Evolutionary conservation across 2,329 filamentous ascomycete genomes (phyloP).

Genomic region (Colletotrichum sp.): DNA sequence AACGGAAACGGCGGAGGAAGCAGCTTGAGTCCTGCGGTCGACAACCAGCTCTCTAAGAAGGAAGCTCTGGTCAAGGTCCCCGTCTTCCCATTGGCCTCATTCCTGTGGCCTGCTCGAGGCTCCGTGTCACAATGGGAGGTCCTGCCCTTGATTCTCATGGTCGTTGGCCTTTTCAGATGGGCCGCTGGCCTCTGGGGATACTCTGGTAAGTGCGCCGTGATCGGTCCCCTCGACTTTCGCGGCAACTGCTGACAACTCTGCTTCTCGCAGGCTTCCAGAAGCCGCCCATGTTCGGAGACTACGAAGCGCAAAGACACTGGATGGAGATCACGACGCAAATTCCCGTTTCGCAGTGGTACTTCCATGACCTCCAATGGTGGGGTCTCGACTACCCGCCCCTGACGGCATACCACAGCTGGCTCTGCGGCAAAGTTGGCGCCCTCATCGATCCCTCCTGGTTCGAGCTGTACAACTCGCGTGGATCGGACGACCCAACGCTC

Average conservation of each 20-base stretch:
- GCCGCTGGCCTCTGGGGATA: conserved; percentile 92
- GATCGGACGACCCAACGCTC: conserved; percentile 76
- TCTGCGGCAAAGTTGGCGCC: conserved; percentile 85
- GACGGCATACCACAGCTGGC: conserved; percentile 98
- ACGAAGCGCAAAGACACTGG: conserved; percentile 98
- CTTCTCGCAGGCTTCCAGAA: conserved; percentile 67
- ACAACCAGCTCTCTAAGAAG: conserved; percentile 28
- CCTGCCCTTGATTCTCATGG: conserved; percentile 86
- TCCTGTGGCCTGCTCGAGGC: conserved; percentile 89
- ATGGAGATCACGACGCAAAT: conserved; percentile 95
- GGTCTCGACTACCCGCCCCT: conserved; percentile 96
- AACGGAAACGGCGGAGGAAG: neutral
- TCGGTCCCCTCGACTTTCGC: neutral
- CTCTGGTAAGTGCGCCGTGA: conserved; percentile 66
- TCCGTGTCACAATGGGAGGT: conserved; percentile 91
- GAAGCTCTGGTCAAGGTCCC: conserved; percentile 63
- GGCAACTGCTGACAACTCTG: conserved; percentile 11
- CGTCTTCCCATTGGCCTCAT: conserved; percentile 89
- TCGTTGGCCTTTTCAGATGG: conserved; percentile 91
- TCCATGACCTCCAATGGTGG: conserved; percentile 97
- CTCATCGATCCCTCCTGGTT: conserved; percentile 88
- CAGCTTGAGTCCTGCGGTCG: neutral
- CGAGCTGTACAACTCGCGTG: conserved; percentile 80
- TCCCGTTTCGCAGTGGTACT: conserved; percentile 95
- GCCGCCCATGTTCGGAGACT: conserved; percentile 94